Conservation (phyloP, 768 basidiomycete species). For the Kwoniella sp. region DNA sequence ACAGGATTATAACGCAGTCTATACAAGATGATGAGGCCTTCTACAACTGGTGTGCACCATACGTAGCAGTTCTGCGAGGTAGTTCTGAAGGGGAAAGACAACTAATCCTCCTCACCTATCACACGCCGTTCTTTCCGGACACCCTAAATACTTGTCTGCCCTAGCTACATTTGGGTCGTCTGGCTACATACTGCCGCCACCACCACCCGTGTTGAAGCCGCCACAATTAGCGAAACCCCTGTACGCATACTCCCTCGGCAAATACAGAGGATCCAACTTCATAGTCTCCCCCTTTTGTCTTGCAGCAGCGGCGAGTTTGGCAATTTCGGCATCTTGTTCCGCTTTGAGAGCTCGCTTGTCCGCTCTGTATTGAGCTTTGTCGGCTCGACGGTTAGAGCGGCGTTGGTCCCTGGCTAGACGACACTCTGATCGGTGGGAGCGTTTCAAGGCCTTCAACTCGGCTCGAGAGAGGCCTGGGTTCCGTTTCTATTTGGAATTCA, state of each 20-base stretch:
- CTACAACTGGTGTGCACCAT: too few species aligned
- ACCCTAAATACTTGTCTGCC: too few species aligned
- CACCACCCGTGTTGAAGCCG: too few species aligned
- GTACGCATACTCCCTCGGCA: not conserved
- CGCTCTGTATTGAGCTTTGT: not conserved
- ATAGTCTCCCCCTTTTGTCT: slow-evolving; percentile 6
- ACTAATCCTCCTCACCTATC: too few species aligned
- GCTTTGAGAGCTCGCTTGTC: slow-evolving; percentile 7
- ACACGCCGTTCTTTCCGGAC: too few species aligned
- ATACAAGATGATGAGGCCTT: too few species aligned
- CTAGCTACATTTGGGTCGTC: too few species aligned
- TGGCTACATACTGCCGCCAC: too few species aligned
- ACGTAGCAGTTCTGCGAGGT: too few species aligned
- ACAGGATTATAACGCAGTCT: too few species aligned
- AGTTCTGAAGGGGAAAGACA: too few species aligned
- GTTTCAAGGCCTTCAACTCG: not conserved
- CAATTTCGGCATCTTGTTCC: slow-evolving; percentile 2
- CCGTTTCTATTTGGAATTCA: not conserved
- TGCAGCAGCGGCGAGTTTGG: not conserved
- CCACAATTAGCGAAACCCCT: slow-evolving; percentile 1
- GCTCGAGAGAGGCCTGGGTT: not conserved
- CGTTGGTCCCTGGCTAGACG: not conserved
- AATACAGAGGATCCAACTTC: slow-evolving; percentile 5
- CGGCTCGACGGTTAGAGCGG: not conserved
- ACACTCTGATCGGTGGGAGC: not conserved